phyloP scores from a whole-genome alignment of 208 protist genomes.

The Wallacemonas sp. region DNA sequence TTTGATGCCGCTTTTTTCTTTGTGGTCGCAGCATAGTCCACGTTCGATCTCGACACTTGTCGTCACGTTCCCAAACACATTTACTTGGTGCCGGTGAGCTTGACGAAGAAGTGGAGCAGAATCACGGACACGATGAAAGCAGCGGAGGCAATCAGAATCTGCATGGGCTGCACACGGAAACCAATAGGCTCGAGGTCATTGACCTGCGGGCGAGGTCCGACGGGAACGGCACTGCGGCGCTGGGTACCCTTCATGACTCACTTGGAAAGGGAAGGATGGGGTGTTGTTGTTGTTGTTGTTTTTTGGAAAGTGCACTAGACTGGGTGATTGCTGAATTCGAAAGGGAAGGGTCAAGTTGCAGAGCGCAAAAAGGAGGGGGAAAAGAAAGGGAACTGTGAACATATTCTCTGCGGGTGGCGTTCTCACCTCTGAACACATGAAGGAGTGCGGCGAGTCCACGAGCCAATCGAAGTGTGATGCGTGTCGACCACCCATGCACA shows the following conservation, averaged over 20 bases:
- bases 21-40: background rate
- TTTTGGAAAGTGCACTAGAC: slow-evolving; percentile 7
- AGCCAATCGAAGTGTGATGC: no score
- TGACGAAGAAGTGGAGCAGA: slow-evolving; percentile 88
- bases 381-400: slow-evolving; percentile 5
- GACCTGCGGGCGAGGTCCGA: slow-evolving; percentile 34
- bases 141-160: slow-evolving; percentile 64
- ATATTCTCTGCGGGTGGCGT: no score
- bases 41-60: background rate
- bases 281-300: background rate
- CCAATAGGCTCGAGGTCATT: slow-evolving; percentile 76
- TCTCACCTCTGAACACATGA: no score
- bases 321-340: background rate
- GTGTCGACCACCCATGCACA: no score
- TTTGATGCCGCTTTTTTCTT: background rate
- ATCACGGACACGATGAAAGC: slow-evolving; percentile 85
- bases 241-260: slow-evolving; percentile 61
- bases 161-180: slow-evolving; percentile 73
- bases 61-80: background rate
- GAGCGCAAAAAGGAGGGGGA: background rate
- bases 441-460: no score
- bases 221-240: slow-evolving; percentile 29
- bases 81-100: slow-evolving; percentile 48
- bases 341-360: slow-evolving; percentile 9
- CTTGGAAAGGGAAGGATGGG: background rate